Conservation (phyloP, 2,329 filamentous ascomycete genomes). For the Monosporascus sp. region DNA sequence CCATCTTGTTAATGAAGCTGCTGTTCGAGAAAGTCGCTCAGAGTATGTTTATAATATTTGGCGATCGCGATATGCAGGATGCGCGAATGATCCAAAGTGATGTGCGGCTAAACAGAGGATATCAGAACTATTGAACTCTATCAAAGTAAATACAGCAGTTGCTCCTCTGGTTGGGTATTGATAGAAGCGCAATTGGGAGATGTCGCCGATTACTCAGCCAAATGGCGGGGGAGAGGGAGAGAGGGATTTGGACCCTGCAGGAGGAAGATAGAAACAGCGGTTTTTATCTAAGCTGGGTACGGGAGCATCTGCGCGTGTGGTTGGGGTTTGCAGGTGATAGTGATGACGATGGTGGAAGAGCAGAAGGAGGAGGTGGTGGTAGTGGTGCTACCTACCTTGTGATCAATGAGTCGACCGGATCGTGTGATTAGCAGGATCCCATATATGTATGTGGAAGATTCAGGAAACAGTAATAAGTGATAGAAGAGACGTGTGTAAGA, state of each 20-base stretch:
- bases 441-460: too few relatives aligned
- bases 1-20: slow-evolving; percentile 17
- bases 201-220: neutral
- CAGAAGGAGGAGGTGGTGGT: too few relatives aligned
- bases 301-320: neutral
- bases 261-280: neutral
- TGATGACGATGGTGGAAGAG: too few relatives aligned
- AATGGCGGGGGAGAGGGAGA: neutral
- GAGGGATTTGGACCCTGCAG: neutral
- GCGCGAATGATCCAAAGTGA: too few relatives aligned
- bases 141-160: neutral
- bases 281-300: neutral
- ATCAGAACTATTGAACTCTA: neutral
- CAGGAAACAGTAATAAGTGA: too few relatives aligned
- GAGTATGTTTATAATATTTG: too few relatives aligned
- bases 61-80: too few relatives aligned
- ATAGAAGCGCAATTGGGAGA: neutral
- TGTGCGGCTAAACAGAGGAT: too few relatives aligned
- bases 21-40: neutral
- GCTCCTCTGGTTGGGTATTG: neutral
- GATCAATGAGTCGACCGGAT: too few relatives aligned
- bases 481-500: too few relatives aligned
- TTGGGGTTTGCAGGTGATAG: neutral
- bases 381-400: too few relatives aligned
- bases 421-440: too few relatives aligned